A percentile compares a stretch with the other conserved stretches of the same genome.
Evolutionary conservation across 495 filamentous ascomycete species (phyloP).

Genomic region (Trichocladium antarcticum): DNA sequence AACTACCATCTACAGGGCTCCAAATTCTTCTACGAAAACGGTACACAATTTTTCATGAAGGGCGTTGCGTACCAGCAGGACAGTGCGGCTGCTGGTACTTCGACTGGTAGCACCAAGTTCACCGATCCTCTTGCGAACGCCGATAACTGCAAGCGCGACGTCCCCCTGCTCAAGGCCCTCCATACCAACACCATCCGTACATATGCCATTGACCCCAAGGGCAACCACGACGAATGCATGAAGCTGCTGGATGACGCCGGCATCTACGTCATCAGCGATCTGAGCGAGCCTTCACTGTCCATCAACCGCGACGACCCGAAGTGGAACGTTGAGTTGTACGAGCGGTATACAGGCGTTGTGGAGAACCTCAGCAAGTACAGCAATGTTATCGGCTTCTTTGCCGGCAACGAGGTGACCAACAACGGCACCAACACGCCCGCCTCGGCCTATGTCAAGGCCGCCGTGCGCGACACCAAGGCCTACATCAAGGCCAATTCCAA

Average conservation of each 20-base stretch:
- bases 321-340: constrained; percentile 67
- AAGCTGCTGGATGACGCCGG: constrained; percentile 65
- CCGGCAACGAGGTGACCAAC: constrained; percentile 95
- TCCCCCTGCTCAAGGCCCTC: constrained; percentile 66
- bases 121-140: constrained; percentile 62
- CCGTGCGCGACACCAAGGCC: constrained; percentile 85
- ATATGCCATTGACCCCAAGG: constrained; percentile 75
- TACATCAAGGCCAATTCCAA: constrained; percentile 76
- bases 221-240: constrained; percentile 81
- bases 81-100: constrained; percentile 31
- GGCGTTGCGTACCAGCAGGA: constrained; percentile 82
- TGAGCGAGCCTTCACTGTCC: constrained; percentile 65
- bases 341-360: constrained; percentile 71
- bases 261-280: constrained; percentile 88
- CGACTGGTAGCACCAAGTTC: constrained; percentile 33
- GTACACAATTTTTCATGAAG: constrained; percentile 73
- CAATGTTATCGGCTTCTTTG: constrained; percentile 92
- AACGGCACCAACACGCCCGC: constrained; percentile 67
- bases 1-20: constrained; percentile 26
- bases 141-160: constrained; percentile 61
- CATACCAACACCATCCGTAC: constrained; percentile 85
- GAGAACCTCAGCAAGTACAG: constrained; percentile 67
- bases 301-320: constrained; percentile 69
- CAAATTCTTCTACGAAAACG: constrained; percentile 57
- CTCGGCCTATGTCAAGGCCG: constrained; percentile 89